These are phyloP conservation scores for Blastocystis sp. DNA, from an alignment of 352 stramenopile species.

Conservation along the genomic window DNA sequence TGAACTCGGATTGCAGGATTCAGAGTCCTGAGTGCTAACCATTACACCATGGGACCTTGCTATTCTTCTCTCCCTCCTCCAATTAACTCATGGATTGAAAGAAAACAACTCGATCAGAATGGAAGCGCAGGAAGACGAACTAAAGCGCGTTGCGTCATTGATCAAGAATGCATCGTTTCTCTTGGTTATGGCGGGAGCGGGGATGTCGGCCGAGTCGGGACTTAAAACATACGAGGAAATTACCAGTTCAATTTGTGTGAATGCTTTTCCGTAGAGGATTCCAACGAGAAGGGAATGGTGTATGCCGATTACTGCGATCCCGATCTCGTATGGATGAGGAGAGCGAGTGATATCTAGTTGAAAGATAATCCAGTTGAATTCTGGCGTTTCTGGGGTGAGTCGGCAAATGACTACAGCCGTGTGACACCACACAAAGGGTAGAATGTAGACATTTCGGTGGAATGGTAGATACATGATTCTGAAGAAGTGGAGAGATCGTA, in stretches of 20 bases:
- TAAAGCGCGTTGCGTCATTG: neutral
- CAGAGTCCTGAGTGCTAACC: conserved; percentile 57
- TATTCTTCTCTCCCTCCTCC: neutral
- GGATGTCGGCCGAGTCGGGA: conserved; percentile 53
- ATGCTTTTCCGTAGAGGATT: neutral
- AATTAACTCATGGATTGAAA: too few species aligned
- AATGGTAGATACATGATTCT: conserved; percentile 37
- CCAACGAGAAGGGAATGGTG: neutral
- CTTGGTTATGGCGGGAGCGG: conserved; percentile 46
- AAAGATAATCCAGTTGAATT: conserved; percentile 22
- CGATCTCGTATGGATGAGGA: neutral
- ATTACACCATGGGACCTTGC: conserved; percentile 57
- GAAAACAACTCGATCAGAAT: too few species aligned
- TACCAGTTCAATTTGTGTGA: neutral
- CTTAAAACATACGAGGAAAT: conserved; percentile 56
- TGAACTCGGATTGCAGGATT: conserved; percentile 58
- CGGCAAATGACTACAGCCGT: neutral
- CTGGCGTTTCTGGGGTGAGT: conserved; percentile 44
- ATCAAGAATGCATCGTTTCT: conserved; percentile 37
- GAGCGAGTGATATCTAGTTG: neutral
- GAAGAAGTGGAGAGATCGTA: conserved; percentile 40
- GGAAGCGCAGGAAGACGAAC: too few species aligned
- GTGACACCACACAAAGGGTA: conserved; percentile 41
- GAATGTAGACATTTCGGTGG: neutral
- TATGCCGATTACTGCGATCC: conserved; percentile 55